Evolutionary conservation across 805 yeast genomes (phyloP), one percentile per base, ranked within the genome.

Genomic region (Myxozyma monticola): DNA sequence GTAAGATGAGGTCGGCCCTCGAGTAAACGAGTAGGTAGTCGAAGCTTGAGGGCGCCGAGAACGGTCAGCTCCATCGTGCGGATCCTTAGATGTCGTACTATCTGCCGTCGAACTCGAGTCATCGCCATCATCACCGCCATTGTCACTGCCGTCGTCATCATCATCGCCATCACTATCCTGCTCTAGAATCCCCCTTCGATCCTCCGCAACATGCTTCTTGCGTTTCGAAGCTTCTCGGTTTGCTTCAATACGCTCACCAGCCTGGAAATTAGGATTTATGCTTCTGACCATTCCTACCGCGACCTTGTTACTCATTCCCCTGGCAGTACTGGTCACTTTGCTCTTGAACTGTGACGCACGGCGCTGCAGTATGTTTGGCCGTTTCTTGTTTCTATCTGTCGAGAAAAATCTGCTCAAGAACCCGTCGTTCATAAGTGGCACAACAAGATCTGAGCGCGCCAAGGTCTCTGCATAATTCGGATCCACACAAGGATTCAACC

Each of bases 401-500:
- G 49, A 26, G 15, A 49, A 45, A 9, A 49, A 10, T 5, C 46
- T 42, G 5, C 21, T 21, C 20, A 49, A 14, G 17, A 49, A 45
- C 12, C 49, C 36, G n/a, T 36, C 43, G 4, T 37, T 49, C 12
- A 10, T 25, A 38, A 51, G 44, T 21, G 64, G 66, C 9, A 47
- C 43, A 0, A 66, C 63, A 2, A 67, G 55, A 12, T 38, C 31
- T 5, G 69, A 65, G 2, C 62, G 54, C 37, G 61, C 64, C 9
- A 71, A 49, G 10, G 46, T 47, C 21, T 47, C 48, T 0, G 70
- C 66, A 24, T 54, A 45, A 14, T 61, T 62, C 3, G 68, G 73
- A 55, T 76, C 73, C 6, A 90, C 79, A 37, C 91, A 71, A 1
- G 98, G 96, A 64, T 89, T 96, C 55, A 91, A 70, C 49, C 96